These are phyloP conservation scores for Paraphoma sp. DNA, from an alignment of 2,329 filamentous ascomycete species.

Conservation along the genomic window DNA sequence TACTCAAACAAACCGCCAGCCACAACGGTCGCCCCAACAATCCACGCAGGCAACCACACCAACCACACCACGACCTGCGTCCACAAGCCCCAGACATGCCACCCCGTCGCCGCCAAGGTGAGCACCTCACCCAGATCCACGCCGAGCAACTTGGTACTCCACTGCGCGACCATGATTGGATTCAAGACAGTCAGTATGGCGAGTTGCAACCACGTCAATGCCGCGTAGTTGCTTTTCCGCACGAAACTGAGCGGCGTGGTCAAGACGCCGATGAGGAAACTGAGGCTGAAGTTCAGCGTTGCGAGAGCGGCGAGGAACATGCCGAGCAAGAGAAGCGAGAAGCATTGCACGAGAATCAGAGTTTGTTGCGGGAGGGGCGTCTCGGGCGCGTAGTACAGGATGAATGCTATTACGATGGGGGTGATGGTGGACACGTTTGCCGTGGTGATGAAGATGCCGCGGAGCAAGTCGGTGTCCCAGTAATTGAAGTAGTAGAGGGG, in stretches of 20 bases:
- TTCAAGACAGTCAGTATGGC: slow-evolving; percentile 37
- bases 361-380: slow-evolving; percentile 68
- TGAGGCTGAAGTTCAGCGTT: slow-evolving; percentile 93
- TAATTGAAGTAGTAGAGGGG: slow-evolving; percentile 90
- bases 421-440: slow-evolving; percentile 42
- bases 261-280: slow-evolving; percentile 82
- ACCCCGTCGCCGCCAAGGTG: slow-evolving; percentile 79
- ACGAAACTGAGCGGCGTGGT: slow-evolving; percentile 82
- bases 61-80: slow-evolving; percentile 91
- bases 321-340: slow-evolving; percentile 90
- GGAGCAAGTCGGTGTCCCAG: slow-evolving; percentile 59
- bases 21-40: slow-evolving; percentile 60
- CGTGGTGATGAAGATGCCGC: slow-evolving; percentile 34
- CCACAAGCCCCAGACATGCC: slow-evolving; percentile 89
- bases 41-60: slow-evolving; percentile 94
- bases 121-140: slow-evolving; percentile 63
- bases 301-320: slow-evolving; percentile 92
- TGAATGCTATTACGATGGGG: slow-evolving; percentile 38
- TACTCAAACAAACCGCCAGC: slow-evolving; percentile 28
- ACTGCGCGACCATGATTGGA: slow-evolving; percentile 39
- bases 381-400: slow-evolving; percentile 45
- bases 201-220: slow-evolving; percentile 17
- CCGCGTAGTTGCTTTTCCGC: slow-evolving; percentile 30
- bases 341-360: slow-evolving; percentile 81
- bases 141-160: slow-evolving; percentile 29